phyloP scores from a whole-genome alignment of 306 rosid species.

The Cucumis hystrix region DNA sequence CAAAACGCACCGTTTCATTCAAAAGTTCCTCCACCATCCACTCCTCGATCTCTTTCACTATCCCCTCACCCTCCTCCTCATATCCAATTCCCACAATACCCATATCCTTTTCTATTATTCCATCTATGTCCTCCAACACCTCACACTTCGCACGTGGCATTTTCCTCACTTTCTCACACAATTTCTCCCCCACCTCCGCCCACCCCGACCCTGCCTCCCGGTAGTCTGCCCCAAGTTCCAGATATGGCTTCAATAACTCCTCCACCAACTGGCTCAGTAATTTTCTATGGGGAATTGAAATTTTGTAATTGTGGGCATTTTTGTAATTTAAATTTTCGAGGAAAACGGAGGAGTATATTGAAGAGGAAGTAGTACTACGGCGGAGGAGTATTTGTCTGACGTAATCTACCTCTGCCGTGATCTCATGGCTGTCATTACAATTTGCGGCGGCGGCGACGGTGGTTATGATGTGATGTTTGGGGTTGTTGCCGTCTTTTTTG shows the following conservation, averaged over 20 bases:
- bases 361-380: constrained; percentile 17
- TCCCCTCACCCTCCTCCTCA: constrained; percentile 44
- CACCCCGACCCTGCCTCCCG: background rate
- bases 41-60: constrained; percentile 53
- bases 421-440: constrained; percentile 3
- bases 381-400: constrained; percentile 34
- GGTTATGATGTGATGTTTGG: constrained; percentile 9
- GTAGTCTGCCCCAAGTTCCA: background rate
- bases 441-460: constrained; percentile 15
- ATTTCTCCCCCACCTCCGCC: constrained; percentile 17
- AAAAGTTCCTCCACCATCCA: constrained; percentile 47
- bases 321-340: constrained; percentile 20
- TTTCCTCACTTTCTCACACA: constrained; percentile 39
- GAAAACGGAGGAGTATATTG: constrained; percentile 19
- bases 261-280: constrained; percentile 47
- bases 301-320: background rate
- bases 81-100: constrained; percentile 13
- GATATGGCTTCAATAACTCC: constrained; percentile 33
- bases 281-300: constrained; percentile 8
- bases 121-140: constrained; percentile 67
- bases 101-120: constrained; percentile 45
- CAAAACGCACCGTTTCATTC: constrained; percentile 39
- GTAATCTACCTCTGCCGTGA: constrained; percentile 30
- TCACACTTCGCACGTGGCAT: constrained; percentile 43
- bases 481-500: background rate